Base-by-base conservation (phyloP, 257 asterid species). In the Verbena officinalis region DNA sequence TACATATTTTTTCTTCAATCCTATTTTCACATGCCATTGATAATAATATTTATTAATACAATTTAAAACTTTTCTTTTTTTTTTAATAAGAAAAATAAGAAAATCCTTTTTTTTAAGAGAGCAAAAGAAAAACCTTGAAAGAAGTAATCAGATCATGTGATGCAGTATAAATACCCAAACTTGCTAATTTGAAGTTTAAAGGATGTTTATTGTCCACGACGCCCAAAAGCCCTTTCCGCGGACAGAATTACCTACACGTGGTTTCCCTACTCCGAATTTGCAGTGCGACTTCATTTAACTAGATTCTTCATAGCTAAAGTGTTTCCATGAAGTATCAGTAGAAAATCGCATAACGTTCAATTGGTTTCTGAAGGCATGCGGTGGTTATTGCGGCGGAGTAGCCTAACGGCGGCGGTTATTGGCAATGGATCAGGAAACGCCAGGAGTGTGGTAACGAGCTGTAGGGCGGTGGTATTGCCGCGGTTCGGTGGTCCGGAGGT, bases 401-500 rank as follows among this genome's bases (percentile, higher is more conserved):
- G 55, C 70, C 74, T 44, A 21, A 22, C 16, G 23, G 64, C 16
- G 23, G 64, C 42, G 78, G 63, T 36, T 70, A 30, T 50, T 3
- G 81, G 71, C 38, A 51, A 55, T 64, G 78, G 80, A 61, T 55
- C 68, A 1, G 4, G 56, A 58, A n/a, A 33, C 45, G 30, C 71
- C 23, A 71, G 96, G 67, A 78, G 73, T 15, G 45, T 82, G 60
- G 91, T 74, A 19, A 81, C 91, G 70, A 83, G 81, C 71, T 90
- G 99, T 61, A 84, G 95, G 63, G 96, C 96, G 59, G 98, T 85
- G 66, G 21, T 94, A 19, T 64, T 91, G 73, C 98, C 90, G 40
- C 89, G 93, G 49, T 94, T 88, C 76, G 99, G 99, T 12, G 96
- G 96, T 14, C 86, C 99, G 44, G 95, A 83, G 62, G 87, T 87